Evolutionary conservation across 78 protist species (phyloP).

Genomic region (Dictyostelium intermedium): DNA sequence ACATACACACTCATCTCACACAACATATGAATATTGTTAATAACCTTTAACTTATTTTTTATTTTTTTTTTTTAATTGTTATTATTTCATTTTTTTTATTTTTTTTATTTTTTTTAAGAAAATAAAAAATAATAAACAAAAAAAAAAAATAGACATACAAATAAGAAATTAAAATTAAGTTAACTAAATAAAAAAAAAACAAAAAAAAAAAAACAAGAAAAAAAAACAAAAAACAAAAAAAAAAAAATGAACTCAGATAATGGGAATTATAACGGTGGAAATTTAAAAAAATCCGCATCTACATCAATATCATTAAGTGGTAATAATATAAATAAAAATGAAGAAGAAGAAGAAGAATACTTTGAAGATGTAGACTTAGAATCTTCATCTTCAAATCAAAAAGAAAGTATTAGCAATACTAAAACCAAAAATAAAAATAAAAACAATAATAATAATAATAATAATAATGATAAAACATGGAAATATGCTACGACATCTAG

Average conservation of each 20-base stretch:
- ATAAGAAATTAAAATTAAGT: no score
- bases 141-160: neutral
- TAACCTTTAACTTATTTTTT: no score
- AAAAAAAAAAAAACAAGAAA: no score
- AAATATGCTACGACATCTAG: neutral
- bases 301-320: neutral
- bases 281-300: neutral
- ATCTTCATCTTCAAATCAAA: neutral
- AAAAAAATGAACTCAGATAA: neutral
- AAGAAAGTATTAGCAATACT: neutral
- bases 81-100: no score
- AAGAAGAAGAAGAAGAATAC: neutral
- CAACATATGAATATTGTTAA: no score
- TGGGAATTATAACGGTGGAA: neutral
- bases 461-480: neutral
- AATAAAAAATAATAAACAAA: no score
- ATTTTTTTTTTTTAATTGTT: no score
- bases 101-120: no score
- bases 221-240: no score
- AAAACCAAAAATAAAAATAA: neutral
- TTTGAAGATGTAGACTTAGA: neutral
- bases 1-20: neutral
- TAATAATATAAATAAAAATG: no score
- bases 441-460: neutral
- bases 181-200: no score